A percentile compares a stretch with the other conserved stretches of the same genome.
These are phyloP conservation scores for Cryptomeria japonica DNA, from an alignment of 75 land plant species.

Conservation along the genomic window DNA sequence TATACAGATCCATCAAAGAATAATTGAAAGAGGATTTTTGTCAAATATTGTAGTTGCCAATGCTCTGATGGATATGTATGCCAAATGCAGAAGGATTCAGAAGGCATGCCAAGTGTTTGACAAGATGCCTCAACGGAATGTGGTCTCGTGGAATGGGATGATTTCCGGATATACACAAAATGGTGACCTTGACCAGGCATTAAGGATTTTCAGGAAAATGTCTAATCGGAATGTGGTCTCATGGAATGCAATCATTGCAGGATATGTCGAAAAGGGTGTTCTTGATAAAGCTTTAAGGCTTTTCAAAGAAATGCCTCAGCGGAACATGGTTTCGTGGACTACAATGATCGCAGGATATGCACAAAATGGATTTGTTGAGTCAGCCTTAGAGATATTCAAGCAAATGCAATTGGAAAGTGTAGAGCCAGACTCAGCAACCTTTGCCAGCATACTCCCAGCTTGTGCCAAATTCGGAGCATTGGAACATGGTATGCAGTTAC, in stretches of 20 bases:
- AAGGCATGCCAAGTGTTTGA: constrained; percentile 26
- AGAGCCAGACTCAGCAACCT: neutral
- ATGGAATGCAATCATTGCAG: constrained; percentile 9
- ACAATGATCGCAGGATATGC: neutral
- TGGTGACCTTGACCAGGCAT: constrained; percentile 23
- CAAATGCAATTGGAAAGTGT: neutral
- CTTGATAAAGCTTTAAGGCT: neutral
- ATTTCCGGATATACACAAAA: constrained; percentile 31
- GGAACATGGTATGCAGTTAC: constrained; percentile 23
- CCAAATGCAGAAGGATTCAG: constrained; percentile 14
- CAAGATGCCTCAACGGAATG: constrained; percentile 12
- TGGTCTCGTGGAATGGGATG: constrained; percentile 35
- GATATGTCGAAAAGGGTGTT: neutral
- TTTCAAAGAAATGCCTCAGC: neutral
- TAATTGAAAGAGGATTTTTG: constrained; percentile 8
- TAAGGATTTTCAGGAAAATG: neutral
- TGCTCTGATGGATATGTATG: constrained; percentile 28
- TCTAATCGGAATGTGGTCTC: neutral
- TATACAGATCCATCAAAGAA: constrained; percentile 22
- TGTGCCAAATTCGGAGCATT: neutral
- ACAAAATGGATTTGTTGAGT: neutral
- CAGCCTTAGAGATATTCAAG: neutral
- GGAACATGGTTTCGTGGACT: neutral
- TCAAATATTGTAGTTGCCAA: constrained; percentile 14
- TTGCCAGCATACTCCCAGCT: constrained; percentile 2